A percentile compares a stretch with the other conserved stretches of the same genome.
These are phyloP conservation scores for Pholiota molesta DNA, from an alignment of 768 basidiomycete genomes.

Conservation along the genomic window DNA sequence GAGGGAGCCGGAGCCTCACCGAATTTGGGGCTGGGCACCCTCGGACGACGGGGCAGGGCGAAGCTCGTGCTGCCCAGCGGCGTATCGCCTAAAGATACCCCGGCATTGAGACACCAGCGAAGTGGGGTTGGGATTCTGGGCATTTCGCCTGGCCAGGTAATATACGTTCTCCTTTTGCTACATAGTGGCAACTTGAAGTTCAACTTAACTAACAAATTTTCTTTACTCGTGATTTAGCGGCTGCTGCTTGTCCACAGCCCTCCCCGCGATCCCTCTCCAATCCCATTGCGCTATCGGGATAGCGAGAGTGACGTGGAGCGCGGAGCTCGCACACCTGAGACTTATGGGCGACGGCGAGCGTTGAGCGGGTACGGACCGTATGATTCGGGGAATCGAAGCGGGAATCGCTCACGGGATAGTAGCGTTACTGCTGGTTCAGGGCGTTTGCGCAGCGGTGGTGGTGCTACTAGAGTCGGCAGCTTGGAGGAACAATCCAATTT, in stretches of 20 bases:
- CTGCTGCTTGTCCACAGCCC: constrained; percentile 11
- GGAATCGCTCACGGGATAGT: not conserved
- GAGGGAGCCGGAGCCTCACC: constrained; percentile 9
- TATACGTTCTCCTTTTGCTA: not conserved
- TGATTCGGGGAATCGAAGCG: not conserved
- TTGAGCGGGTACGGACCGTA: not conserved
- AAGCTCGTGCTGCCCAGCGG: constrained; percentile 54
- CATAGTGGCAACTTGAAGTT: too few relatives aligned
- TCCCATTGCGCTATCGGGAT: constrained; percentile 3
- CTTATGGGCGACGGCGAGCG: not conserved
- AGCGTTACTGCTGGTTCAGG: not conserved
- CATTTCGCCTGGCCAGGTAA: constrained; percentile 75
- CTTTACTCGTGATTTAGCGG: not conserved
- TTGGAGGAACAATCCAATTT: not conserved
- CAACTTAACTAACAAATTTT: too few relatives aligned
- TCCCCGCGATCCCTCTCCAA: not conserved
- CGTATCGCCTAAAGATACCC: constrained; percentile 37
- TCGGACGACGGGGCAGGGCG: constrained; percentile 43
- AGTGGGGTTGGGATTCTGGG: constrained; percentile 67
- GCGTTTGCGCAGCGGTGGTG: not conserved
- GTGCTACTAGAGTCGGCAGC: not conserved
- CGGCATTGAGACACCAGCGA: constrained; percentile 51
- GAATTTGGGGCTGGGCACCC: constrained; percentile 32
- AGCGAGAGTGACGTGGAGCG: constrained; percentile 2
- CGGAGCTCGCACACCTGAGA: not conserved